Evolutionary conservation across 352 stramenopile species (phyloP), one percentile per base, ranked within the genome.

Genomic region (Globisporangium acanthophoron): DNA sequence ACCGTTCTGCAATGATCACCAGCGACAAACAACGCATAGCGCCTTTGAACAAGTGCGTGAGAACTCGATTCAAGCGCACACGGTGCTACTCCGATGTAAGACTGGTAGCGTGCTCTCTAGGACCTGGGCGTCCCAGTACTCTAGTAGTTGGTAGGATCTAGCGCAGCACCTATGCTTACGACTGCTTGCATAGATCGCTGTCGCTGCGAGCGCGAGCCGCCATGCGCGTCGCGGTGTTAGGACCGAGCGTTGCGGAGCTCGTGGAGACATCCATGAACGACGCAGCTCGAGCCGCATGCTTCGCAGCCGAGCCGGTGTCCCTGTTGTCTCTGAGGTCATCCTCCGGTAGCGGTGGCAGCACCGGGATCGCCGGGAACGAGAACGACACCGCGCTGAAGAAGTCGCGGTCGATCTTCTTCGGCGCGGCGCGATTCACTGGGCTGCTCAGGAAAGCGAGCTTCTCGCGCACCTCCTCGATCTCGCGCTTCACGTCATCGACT

Each of bases 331-430:
- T 21, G 39, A 8, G 27, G 18, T 31, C 20, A 5, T 52, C 44
- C 18, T 44, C 24, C 0, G 57, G 33, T 2, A n/a, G 4, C 3
- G 45, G 55, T 27, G 61, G 65, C 46, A 73, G 63, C 20, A 66
- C 55, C 31, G 61, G 61, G 33, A 76, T 33, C 7, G 71, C 68
- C 39, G 70, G 53, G 39, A 70, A 39, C n/a, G 71, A 66, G 60
- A 75, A 61, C 7, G 71, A 60, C 64, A 75, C 61, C 7, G 69
- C 66, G 49, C 65, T 70, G 40, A 86, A 79, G 51, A 86, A 86
- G 27, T 80, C 54, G n/a, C 62, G 65, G 21, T 58, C 61, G n/a
- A n/a, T 9, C 20, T 58, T 54, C 31, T 52, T 59, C 24, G 27
- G 12, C 11, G 44, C 21, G 13, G 46, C 45, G 1, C 52, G 52